These are phyloP conservation scores for Diaporthe humulicola DNA, from an alignment of 2,329 filamentous ascomycete species.

Conservation along the genomic window DNA sequence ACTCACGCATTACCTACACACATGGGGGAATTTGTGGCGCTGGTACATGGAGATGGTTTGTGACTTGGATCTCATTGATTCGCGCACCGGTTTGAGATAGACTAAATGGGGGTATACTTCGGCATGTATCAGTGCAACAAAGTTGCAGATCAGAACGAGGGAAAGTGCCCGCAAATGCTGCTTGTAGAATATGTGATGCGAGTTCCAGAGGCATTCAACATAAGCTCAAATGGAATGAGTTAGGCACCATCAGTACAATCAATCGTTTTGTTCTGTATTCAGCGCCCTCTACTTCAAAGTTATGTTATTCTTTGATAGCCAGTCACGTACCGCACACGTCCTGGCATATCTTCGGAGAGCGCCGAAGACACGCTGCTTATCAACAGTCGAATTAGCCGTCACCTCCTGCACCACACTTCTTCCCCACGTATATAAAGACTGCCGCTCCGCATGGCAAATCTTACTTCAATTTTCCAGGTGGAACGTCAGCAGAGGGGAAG, in stretches of 20 bases:
- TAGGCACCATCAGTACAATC: background rate
- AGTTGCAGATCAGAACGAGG: background rate
- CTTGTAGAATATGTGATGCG: background rate
- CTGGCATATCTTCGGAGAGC: constrained; percentile 35
- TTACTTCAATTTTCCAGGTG: background rate
- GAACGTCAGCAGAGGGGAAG: background rate
- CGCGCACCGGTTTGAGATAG: background rate
- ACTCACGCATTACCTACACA: background rate
- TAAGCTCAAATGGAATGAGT: background rate
- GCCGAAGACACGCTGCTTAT: constrained; percentile 39
- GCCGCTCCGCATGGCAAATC: background rate
- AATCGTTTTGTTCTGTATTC: background rate
- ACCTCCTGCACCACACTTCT: background rate
- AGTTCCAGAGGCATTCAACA: background rate
- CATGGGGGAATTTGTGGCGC: background rate
- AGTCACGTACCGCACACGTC: no score
- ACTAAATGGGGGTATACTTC: background rate
- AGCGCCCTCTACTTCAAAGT: background rate
- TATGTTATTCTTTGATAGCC: background rate
- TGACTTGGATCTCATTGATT: background rate
- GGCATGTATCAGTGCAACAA: background rate
- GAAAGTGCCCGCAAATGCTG: no score
- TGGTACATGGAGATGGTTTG: background rate
- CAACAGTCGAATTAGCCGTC: background rate
- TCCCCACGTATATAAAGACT: constrained; percentile 25